Percentiles rank a stretch among this genome's conserved stretches.
Evolutionary conservation across 139 green algal species (phyloP).

Genomic region (Asterochloris erici): DNA sequence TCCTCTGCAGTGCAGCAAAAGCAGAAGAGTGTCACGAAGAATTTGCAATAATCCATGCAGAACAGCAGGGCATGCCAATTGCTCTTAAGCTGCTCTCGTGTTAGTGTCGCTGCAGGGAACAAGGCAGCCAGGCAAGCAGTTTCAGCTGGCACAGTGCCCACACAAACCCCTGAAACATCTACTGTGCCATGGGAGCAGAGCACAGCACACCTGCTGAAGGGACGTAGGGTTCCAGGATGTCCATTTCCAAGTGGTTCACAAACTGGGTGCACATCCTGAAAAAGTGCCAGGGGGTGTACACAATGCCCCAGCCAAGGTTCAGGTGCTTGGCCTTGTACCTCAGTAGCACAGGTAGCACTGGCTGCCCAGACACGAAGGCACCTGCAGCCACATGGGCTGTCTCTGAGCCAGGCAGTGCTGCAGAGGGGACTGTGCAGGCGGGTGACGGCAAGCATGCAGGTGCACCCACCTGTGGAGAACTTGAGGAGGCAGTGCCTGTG

Average conservation of each 20-base stretch:
- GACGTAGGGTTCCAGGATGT: slow-evolving; percentile 13
- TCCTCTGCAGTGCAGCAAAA: slow-evolving; percentile 38
- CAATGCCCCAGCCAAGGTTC: slow-evolving; percentile 45
- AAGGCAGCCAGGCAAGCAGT: neutral
- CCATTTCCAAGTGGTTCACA: slow-evolving; percentile 14
- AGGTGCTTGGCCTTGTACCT: slow-evolving; percentile 31
- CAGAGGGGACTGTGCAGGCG: too few species aligned
- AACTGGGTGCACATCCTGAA: slow-evolving; percentile 33
- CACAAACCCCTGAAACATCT: neutral
- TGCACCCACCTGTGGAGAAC: slow-evolving; percentile 23
- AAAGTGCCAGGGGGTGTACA: slow-evolving; percentile 32
- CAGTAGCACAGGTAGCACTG: slow-evolving; percentile 45
- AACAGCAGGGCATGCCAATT: neutral
- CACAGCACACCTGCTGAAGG: slow-evolving; percentile 1
- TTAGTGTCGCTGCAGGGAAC: neutral
- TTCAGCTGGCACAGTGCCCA: neutral
- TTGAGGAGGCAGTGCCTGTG: slow-evolving; percentile 36
- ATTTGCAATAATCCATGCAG: neutral
- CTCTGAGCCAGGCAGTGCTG: too few species aligned
- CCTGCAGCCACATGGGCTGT: neutral
- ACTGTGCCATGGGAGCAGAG: neutral
- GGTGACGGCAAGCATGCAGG: too few species aligned
- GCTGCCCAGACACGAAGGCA: slow-evolving; percentile 35
- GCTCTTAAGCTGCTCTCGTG: neutral
- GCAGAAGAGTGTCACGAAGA: neutral